A percentile compares a stretch with the other conserved stretches of the same genome.
These are phyloP conservation scores for Verticillium klebahnii DNA, from an alignment of 2,329 filamentous ascomycete species.

Conservation along the genomic window DNA sequence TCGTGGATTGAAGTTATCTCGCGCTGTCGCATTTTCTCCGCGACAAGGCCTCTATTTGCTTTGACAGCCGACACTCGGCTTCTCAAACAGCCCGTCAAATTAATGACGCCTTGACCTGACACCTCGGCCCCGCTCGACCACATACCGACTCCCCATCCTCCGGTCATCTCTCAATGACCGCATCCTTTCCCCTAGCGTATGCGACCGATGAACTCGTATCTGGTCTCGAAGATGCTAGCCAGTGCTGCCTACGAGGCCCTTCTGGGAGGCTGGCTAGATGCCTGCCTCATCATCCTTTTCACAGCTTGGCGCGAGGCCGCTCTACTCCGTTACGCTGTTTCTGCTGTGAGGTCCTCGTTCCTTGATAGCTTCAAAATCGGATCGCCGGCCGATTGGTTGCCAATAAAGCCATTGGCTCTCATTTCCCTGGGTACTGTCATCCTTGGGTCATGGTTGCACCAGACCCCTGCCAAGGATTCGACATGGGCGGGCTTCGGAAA, in stretches of 20 bases:
- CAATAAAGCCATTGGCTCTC: neutral
- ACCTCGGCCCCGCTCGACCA: neutral
- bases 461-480: neutral
- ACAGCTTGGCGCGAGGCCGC: constrained; percentile 14
- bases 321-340: neutral
- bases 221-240: constrained; percentile 3
- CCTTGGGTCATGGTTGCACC: neutral
- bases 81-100: neutral
- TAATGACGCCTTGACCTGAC: neutral
- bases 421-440: neutral
- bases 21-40: too few species aligned
- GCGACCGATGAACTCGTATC: neutral
- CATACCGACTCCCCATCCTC: neutral
- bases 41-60: too few species aligned
- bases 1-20: too few species aligned
- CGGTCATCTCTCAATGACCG: neutral
- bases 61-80: too few species aligned
- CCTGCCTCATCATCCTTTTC: constrained; percentile 18
- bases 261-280: constrained; percentile 17
- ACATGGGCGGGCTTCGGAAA: constrained; percentile 22
- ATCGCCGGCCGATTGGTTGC: neutral
- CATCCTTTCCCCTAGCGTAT: neutral
- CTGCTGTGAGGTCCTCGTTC: neutral
- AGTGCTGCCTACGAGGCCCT: constrained; percentile 14
- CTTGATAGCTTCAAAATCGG: neutral